phyloP scores from a whole-genome alignment of 83 land plant genomes.

The Picea engelmannii region DNA sequence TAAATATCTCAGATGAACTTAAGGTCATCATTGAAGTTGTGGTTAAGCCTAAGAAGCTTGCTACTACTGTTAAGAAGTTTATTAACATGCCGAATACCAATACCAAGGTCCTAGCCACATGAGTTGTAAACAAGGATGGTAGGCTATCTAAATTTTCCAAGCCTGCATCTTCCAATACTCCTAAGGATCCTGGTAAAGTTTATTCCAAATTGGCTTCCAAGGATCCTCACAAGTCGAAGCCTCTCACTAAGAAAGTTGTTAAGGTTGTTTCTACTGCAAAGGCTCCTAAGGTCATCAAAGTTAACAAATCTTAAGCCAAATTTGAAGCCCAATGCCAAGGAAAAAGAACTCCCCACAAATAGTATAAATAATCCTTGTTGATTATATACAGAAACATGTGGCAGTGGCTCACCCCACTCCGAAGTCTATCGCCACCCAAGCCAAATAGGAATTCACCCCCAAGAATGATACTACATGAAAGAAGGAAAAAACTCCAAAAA shows the following conservation, averaged over 20 bases:
- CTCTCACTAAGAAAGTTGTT: not conserved
- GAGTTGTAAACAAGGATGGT: constrained; percentile 11
- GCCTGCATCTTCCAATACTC: not conserved
- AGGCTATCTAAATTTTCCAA: not conserved
- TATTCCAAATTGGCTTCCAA: not conserved
- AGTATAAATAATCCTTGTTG: constrained; percentile 24
- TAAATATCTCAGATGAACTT: constrained; percentile 54
- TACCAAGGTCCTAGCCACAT: constrained; percentile 11
- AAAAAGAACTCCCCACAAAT: not conserved
- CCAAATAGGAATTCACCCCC: not conserved
- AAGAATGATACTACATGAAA: not conserved
- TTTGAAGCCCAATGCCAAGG: not conserved
- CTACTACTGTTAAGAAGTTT: constrained; percentile 1
- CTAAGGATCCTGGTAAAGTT: not conserved
- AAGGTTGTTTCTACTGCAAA: not conserved
- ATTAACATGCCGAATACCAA: constrained; percentile 10
- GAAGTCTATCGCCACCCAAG: not conserved
- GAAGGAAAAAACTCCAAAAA: constrained; percentile 9
- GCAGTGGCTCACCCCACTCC: not conserved
- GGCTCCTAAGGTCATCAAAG: not conserved
- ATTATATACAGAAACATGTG: not conserved
- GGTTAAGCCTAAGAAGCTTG: not conserved
- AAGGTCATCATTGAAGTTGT: not conserved
- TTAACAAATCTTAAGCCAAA: not conserved
- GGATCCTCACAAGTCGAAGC: not conserved